Base-by-base conservation (phyloP, 2,329 filamentous ascomycete species). In the Cucurbitaria berberidis region DNA sequence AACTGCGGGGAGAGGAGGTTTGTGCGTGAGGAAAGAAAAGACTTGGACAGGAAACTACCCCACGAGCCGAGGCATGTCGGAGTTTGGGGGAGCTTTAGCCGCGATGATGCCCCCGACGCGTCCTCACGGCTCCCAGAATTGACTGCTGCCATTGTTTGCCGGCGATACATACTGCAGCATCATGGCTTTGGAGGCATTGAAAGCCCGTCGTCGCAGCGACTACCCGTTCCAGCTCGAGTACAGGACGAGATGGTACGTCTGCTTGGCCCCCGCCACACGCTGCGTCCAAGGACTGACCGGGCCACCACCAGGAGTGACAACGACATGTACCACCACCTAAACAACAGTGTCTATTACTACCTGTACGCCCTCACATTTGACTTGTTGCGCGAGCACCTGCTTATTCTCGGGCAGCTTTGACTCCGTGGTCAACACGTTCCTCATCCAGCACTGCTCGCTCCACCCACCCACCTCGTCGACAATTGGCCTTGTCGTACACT, bases 301-400 rank as follows among this genome's bases (percentile, higher is more conserved):
- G 22, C 11, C n/a, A n/a, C n/a, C n/a, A n/a, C 38, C 29, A 49
- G 91, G 91, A 87, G 86, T 73, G 92, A 96, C 76, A 96, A 96
- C 72, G 92, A 96, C 78, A 95, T 96, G 90, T 96, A 95, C 75
- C 84, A 90, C 55, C 93, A 98, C 73, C 86, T 96, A 81, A 96
- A 96, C 78, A 96, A 96, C 72, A 89, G 87, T 35, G 83, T 95
- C 48, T 96, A 96, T 76, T 90, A 90, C 66, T 88, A 89, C 57
- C 82, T 96, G 82, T 87, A 74, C 70, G 80, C 16, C 15, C 43
- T n/a, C 44, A 18, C 18, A 15, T 32, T 39, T 24, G 5, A 27
- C 10, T 15, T 3, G n/a, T 15, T 16, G 24, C 10, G 13, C 19
- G 11, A 10, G 16, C 9, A 6, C 34, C 34, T 18, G n/a, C 55